Conservation (phyloP, 73 alveolate species). For the Paramecium primaurelia region DNA sequence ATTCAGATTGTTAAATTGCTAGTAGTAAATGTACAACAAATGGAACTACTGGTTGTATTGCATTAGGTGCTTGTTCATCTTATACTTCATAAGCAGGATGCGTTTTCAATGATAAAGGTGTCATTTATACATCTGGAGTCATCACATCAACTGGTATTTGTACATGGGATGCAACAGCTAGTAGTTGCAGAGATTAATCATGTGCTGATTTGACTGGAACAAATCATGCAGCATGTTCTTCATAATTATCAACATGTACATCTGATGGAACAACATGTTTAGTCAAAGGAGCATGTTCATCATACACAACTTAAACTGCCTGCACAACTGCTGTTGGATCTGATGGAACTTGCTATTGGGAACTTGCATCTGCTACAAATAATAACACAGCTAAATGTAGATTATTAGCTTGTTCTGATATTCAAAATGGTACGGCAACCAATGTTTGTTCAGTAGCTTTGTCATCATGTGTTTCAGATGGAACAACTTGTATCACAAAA, state of each 20-base stretch:
- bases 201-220: conserved; percentile 2
- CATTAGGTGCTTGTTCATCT: background rate
- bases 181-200: background rate
- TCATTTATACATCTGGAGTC: background rate
- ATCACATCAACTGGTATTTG: conserved; percentile 1
- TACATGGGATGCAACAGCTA: background rate
- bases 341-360: background rate
- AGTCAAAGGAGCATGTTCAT: background rate
- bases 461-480: background rate
- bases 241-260: background rate
- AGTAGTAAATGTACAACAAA: background rate
- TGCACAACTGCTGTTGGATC: conserved; percentile 8
- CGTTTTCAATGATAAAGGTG: background rate
- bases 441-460: background rate
- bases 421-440: background rate
- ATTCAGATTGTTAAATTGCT: background rate
- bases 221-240: background rate
- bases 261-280: background rate
- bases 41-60: conserved; percentile 15
- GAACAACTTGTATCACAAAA: background rate
- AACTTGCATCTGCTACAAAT: background rate
- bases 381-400: background rate
- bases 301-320: background rate
- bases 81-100: background rate
- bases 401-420: background rate